These are phyloP conservation scores for Nemania sp. DNA, from an alignment of 2,329 filamentous ascomycete species.

Conservation along the genomic window DNA sequence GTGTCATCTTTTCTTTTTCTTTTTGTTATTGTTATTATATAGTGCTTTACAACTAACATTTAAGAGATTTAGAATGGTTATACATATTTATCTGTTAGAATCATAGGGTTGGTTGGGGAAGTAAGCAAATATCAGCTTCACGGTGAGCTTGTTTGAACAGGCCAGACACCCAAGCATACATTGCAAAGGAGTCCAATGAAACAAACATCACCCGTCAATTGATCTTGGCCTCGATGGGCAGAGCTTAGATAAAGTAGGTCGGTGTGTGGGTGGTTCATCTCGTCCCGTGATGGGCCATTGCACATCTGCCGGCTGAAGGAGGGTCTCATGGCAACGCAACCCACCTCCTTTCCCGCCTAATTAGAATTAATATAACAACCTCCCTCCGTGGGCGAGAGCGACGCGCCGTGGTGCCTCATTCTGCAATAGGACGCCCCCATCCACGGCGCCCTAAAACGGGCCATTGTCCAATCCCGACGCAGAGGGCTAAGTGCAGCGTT, in stretches of 20 bases:
- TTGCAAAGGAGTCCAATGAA: not conserved
- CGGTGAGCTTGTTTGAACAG: too few species aligned
- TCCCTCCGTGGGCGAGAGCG: not conserved
- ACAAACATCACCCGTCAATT: not conserved
- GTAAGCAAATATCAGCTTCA: too few species aligned
- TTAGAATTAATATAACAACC: slow-evolving; percentile 19
- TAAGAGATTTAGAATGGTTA: too few species aligned
- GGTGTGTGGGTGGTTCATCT: not conserved
- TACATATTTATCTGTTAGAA: too few species aligned
- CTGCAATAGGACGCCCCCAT: not conserved
- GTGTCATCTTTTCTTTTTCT: too few species aligned
- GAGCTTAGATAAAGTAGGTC: not conserved
- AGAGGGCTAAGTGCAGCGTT: not conserved
- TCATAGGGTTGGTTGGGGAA: too few species aligned
- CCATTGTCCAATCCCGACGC: slow-evolving; percentile 3
- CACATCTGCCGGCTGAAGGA: slow-evolving; percentile 12
- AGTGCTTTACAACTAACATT: too few species aligned
- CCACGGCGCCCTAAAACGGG: not conserved
- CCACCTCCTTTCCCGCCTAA: slow-evolving; percentile 16
- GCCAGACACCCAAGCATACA: not conserved
- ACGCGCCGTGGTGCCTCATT: slow-evolving; percentile 2
- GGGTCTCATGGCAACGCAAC: slow-evolving; percentile 1
- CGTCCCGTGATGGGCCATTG: not conserved
- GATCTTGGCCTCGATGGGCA: not conserved
- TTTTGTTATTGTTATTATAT: too few species aligned